Percentiles rank a stretch among this genome's conserved stretches.
Conservation (phyloP, 371 early-diverging fungal species). For the Saksenaea vasiformis region DNA sequence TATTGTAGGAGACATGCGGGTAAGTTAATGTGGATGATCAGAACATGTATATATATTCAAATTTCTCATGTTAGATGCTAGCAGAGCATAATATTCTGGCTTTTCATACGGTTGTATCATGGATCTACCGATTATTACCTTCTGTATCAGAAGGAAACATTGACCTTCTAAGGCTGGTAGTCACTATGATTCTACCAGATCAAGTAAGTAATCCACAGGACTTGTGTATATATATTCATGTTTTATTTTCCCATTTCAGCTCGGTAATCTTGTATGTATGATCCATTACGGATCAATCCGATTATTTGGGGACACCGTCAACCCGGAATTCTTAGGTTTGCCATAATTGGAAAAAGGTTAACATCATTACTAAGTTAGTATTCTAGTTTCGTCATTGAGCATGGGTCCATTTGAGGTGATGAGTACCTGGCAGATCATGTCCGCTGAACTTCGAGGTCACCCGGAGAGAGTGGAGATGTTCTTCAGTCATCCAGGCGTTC, state of each 20-base stretch:
- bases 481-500: slow-evolving; percentile 14
- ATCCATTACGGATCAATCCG: slow-evolving; percentile 24
- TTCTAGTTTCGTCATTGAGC: slow-evolving; percentile 9
- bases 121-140: slow-evolving; percentile 33
- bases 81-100: slow-evolving; percentile 26
- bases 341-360: neutral
- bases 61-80: slow-evolving; percentile 23
- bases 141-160: slow-evolving; percentile 19
- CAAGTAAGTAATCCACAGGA: slow-evolving; percentile 29
- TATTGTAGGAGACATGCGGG: slow-evolving; percentile 30
- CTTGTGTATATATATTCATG: neutral
- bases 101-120: slow-evolving; percentile 24
- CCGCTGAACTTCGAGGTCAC: slow-evolving; percentile 32
- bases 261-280: slow-evolving; percentile 18
- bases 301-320: slow-evolving; percentile 27
- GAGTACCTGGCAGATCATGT: slow-evolving; percentile 32
- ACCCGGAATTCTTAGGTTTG: slow-evolving; percentile 11
- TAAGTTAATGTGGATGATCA: no score
- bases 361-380: neutral
- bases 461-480: slow-evolving; percentile 15
- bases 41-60: neutral
- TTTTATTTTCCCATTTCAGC: slow-evolving; percentile 7
- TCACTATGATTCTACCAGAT: slow-evolving; percentile 32
- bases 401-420: slow-evolving; percentile 24
- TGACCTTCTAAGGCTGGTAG: slow-evolving; percentile 23